Evolutionary conservation across 441 rosid genomes (phyloP).

Genomic region (Gossypium gossypioides): DNA sequence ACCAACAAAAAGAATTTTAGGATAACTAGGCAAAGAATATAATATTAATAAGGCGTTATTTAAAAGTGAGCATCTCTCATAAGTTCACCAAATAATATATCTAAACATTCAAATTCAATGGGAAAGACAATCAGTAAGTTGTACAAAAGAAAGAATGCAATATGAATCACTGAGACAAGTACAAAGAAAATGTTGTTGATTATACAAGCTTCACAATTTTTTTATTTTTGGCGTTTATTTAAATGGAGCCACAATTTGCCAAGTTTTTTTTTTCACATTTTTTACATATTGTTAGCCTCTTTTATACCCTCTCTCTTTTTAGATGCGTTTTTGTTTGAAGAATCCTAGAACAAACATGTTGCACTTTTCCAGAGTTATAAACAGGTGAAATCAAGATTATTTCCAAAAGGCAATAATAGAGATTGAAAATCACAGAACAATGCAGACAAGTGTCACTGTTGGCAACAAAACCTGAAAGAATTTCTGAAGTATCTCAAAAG

Average conservation of each 20-base stretch:
- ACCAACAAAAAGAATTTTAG: background rate
- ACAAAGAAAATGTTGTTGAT: background rate
- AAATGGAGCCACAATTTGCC: background rate
- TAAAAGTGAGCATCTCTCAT: background rate
- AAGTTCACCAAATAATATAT: background rate
- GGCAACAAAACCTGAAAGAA: background rate
- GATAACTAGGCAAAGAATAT: background rate
- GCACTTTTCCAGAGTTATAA: background rate
- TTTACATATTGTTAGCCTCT: background rate
- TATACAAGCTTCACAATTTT: background rate
- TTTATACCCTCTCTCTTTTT: background rate
- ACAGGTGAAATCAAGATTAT: background rate
- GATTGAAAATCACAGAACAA: background rate
- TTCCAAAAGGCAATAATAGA: background rate
- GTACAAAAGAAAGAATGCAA: background rate
- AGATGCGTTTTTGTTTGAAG: background rate
- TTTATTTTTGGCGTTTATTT: background rate
- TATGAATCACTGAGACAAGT: background rate
- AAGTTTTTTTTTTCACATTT: background rate
- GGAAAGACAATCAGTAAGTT: background rate
- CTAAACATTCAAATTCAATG: background rate
- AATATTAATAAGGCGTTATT: background rate
- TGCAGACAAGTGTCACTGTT: background rate
- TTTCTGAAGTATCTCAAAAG: background rate
- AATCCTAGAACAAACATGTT: background rate